Evolutionary conservation across 768 basidiomycete species (phyloP), one percentile per base, ranked within the genome.

Genomic region (Pisolithus marmoratus): DNA sequence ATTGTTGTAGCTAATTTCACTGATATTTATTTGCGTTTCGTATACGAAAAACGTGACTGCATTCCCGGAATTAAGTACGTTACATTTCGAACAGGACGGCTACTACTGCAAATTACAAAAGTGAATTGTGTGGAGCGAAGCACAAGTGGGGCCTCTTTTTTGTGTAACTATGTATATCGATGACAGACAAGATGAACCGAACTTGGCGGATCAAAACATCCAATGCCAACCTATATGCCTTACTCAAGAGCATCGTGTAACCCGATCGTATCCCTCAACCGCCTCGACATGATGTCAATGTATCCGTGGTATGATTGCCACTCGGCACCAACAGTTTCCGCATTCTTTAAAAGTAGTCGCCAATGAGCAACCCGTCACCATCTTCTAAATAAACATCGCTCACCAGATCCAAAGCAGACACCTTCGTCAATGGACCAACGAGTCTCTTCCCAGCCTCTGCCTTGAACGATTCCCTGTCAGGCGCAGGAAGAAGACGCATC

Each of bases 251-350:
- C 48, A n/a, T 77, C 79, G 34, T 77, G 76, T 54, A 86, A 62
- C 17, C 83, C 85, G 23, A 77, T 72, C 55, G 74, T 79, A 54
- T 90, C 87, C 56, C 79, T 75, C 62, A 91, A 64, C 60, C 88
- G 69, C 44, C 88, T 72, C 34, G 78, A 77, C 82, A 94, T 87
- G 50, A 89, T 83, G 57, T 87, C 81, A 43, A 93, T 71, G 60
- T 88, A 94, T 31, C 77, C 80, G 49, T 82, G 81, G 58, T 81
- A 83, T 20, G 81, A 77, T 46, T 79, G 77, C 78, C 76, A 84
- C 44, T 79, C 84, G 56, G 67, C 63, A 6, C 74, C 79, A 34
- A 75, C 61, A 15, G 74, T 69, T 44, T 78, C 77, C 17, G 64
- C 59, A 49, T 69, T 66, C 81, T 80, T 52, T 54, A 47, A 49